phyloP scores from a whole-genome alignment of 371 early-diverging fungal species.

The Phascolomyces articulosus region DNA sequence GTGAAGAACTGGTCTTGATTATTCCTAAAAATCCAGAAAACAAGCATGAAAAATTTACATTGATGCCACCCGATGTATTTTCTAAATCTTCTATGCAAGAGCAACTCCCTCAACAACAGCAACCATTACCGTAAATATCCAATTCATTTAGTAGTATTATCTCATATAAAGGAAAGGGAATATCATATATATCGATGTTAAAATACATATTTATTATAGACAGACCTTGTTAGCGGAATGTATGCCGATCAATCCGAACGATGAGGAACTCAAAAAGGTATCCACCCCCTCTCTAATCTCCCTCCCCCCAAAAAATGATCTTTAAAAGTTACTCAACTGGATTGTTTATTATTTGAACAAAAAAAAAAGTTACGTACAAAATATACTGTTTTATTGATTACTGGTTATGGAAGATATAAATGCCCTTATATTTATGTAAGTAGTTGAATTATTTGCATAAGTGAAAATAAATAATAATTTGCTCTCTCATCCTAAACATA shows the following conservation, averaged over 20 bases:
- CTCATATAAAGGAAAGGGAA: no score
- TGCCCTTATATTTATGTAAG: slow-evolving; percentile 84
- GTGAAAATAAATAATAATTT: neutral
- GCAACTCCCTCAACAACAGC: neutral
- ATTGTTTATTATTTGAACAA: neutral
- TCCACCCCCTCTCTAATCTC: neutral
- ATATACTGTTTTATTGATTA: slow-evolving; percentile 66
- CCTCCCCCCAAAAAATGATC: neutral
- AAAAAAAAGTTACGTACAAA: slow-evolving; percentile 10
- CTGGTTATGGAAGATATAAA: slow-evolving; percentile 78
- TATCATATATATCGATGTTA: no score
- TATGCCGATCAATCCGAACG: slow-evolving; percentile 41
- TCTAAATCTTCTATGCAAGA: neutral
- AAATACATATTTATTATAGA: no score
- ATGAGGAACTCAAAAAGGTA: slow-evolving; percentile 54
- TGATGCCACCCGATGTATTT: slow-evolving; percentile 13
- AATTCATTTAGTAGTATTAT: no score
- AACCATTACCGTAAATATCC: neutral
- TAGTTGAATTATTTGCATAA: no score
- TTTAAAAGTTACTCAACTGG: no score
- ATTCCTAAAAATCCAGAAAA: slow-evolving; percentile 23
- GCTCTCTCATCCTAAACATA: neutral
- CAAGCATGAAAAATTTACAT: slow-evolving; percentile 10
- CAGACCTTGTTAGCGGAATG: neutral
- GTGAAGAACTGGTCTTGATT: slow-evolving; percentile 74